A percentile compares a stretch with the other conserved stretches of the same genome.
Conservation (phyloP, 495 filamentous ascomycete species). For the Penicillium malachiteum region DNA sequence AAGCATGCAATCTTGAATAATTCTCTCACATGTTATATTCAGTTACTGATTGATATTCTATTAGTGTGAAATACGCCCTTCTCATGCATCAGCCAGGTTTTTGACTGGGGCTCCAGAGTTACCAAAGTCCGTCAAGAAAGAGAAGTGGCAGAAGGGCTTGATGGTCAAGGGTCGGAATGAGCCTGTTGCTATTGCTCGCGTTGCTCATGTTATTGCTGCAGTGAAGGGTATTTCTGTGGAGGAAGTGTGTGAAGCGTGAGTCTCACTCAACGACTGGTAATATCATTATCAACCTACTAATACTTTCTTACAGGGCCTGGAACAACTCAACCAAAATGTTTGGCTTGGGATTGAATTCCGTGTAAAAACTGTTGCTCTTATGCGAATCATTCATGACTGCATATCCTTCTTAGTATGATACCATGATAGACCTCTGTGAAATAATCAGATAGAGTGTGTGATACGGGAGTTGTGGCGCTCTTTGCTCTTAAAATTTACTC, state of each 20-base stretch:
- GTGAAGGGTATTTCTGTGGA: constrained; percentile 77
- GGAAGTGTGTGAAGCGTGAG: constrained; percentile 80
- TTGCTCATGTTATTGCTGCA: constrained; percentile 81
- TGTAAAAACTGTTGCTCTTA: neutral
- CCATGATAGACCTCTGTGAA: neutral
- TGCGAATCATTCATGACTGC: neutral
- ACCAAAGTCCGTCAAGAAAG: constrained; percentile 78
- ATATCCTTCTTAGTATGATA: neutral
- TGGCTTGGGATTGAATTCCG: constrained; percentile 56
- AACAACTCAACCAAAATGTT: constrained; percentile 80
- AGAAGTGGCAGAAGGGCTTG: constrained; percentile 77
- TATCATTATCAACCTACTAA: constrained; percentile 7
- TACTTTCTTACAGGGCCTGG: constrained; percentile 59
- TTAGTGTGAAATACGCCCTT: constrained; percentile 56
- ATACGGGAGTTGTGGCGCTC: too few species aligned
- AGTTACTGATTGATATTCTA: constrained; percentile 7
- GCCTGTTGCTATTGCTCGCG: constrained; percentile 74
- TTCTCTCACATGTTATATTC: neutral
- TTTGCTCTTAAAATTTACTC: too few species aligned
- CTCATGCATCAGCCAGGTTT: constrained; percentile 52
- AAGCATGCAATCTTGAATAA: constrained; percentile 10
- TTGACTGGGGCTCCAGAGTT: constrained; percentile 43
- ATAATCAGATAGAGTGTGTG: too few species aligned
- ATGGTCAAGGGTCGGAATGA: constrained; percentile 95
- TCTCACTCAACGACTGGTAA: neutral